A percentile compares a stretch with the other conserved stretches of the same genome.
These are phyloP conservation scores for Kodamaea alishanica DNA, from an alignment of 1,139 yeast genomes.

Conservation along the genomic window DNA sequence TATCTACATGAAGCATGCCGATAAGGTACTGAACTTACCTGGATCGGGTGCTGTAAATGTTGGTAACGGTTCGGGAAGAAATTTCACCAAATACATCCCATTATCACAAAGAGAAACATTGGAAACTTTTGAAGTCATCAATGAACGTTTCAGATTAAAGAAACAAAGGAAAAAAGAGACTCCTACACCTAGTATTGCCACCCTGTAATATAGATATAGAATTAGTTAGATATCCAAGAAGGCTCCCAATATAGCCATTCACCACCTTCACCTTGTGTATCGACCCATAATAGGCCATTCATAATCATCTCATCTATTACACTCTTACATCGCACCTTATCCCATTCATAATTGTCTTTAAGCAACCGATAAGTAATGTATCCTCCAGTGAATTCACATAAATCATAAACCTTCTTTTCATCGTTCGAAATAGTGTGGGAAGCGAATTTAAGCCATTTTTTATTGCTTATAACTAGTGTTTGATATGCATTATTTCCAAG, in stretches of 20 bases:
- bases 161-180: slow-evolving; percentile 22
- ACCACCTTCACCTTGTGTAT: slow-evolving; percentile 44
- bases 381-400: slow-evolving; percentile 65
- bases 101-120: slow-evolving; percentile 55
- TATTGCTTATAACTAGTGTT: slow-evolving; percentile 29
- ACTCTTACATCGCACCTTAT: slow-evolving; percentile 52
- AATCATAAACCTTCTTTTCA: slow-evolving; percentile 65
- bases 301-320: slow-evolving; percentile 77
- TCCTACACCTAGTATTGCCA: neutral
- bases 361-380: slow-evolving; percentile 62
- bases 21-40: slow-evolving; percentile 14
- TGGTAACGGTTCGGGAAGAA: slow-evolving; percentile 73
- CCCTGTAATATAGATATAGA: too few relatives aligned
- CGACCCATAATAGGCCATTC: slow-evolving; percentile 82
- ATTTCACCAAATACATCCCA: slow-evolving; percentile 54
- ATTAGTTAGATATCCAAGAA: slow-evolving; percentile 29
- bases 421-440: slow-evolving; percentile 45
- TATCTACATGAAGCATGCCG: slow-evolving; percentile 19
- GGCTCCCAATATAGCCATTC: slow-evolving; percentile 66
- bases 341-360: slow-evolving; percentile 75
- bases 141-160: slow-evolving; percentile 56
- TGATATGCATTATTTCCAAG: slow-evolving; percentile 39
- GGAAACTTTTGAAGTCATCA: slow-evolving; percentile 62
- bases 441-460: slow-evolving; percentile 41
- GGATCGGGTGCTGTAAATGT: slow-evolving; percentile 44